Conservation (phyloP, 2,329 filamentous ascomycete genomes). For the Hypoxylon sp. region DNA sequence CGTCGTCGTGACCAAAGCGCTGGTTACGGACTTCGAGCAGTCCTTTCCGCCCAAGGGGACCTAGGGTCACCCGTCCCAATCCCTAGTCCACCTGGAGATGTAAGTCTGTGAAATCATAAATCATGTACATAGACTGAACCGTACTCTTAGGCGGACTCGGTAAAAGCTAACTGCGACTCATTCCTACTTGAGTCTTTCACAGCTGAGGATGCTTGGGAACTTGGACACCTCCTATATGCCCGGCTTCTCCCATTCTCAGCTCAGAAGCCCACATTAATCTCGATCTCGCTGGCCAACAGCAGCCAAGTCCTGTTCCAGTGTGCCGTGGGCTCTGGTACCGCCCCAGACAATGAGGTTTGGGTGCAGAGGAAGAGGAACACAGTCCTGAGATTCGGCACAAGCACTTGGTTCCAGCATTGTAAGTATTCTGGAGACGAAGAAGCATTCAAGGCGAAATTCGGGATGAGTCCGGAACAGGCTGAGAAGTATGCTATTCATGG, state of each 20-base stretch:
- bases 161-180: conserved; percentile 59
- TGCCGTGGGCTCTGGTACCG: conserved; percentile 75
- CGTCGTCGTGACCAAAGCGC: conserved; percentile 43
- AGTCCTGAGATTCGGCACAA: conserved; percentile 78
- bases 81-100: conserved; percentile 44
- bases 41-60: conserved; percentile 39
- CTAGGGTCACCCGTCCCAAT: conserved; percentile 33
- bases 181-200: conserved; percentile 70
- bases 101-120: conserved; percentile 35
- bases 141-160: conserved; percentile 23
- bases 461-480: conserved; percentile 68
- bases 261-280: conserved; percentile 70
- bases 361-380: conserved; percentile 79
- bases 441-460: conserved; percentile 75
- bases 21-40: conserved; percentile 47
- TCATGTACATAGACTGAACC: not conserved
- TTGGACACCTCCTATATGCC: conserved; percentile 75
- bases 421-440: conserved; percentile 76
- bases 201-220: conserved; percentile 73
- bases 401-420: conserved; percentile 79
- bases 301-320: conserved; percentile 78
- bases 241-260: conserved; percentile 69
- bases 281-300: conserved; percentile 72
- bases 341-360: conserved; percentile 80
- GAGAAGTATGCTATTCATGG: conserved; percentile 82